phyloP scores from a whole-genome alignment of 1,139 yeast species.

The Kluyveromyces sp. region DNA sequence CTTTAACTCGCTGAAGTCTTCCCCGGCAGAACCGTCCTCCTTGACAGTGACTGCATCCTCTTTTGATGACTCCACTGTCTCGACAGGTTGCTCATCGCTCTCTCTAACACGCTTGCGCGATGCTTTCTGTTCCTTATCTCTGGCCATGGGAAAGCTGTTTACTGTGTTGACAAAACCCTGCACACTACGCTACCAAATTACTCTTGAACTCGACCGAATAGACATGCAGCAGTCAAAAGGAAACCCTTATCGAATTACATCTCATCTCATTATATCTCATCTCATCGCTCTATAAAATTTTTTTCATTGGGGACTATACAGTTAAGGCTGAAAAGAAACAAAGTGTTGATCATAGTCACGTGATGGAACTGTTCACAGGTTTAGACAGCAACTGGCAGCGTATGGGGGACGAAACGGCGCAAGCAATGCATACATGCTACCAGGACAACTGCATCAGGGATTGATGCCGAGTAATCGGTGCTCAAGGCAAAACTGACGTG shows the following conservation, averaged over 20 bases:
- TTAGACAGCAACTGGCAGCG: too few species aligned
- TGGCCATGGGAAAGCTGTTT: not conserved
- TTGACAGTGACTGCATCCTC: not conserved
- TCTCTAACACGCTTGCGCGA: constrained; percentile 1
- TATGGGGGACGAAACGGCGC: too few species aligned
- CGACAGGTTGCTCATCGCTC: not conserved
- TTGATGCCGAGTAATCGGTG: too few species aligned
- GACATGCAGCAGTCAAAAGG: too few species aligned
- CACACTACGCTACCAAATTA: not conserved
- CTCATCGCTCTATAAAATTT: constrained; percentile 12
- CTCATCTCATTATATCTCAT: constrained; percentile 11
- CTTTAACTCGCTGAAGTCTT: constrained; percentile 48
- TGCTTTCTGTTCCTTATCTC: not conserved
- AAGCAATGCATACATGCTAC: too few species aligned
- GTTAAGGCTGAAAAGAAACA: not conserved
- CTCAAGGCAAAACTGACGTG: not conserved
- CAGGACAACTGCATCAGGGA: too few species aligned
- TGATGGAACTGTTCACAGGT: too few species aligned
- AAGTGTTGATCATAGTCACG: constrained; percentile 1
- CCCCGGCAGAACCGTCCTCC: constrained; percentile 14
- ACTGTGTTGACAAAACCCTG: not conserved
- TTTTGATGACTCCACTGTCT: not conserved
- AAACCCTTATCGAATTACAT: not conserved
- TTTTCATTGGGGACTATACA: too few species aligned
- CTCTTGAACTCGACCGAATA: not conserved